These are phyloP conservation scores for Chalciporus sp. DNA, from an alignment of 1,284 basidiomycete species.

Conservation along the genomic window DNA sequence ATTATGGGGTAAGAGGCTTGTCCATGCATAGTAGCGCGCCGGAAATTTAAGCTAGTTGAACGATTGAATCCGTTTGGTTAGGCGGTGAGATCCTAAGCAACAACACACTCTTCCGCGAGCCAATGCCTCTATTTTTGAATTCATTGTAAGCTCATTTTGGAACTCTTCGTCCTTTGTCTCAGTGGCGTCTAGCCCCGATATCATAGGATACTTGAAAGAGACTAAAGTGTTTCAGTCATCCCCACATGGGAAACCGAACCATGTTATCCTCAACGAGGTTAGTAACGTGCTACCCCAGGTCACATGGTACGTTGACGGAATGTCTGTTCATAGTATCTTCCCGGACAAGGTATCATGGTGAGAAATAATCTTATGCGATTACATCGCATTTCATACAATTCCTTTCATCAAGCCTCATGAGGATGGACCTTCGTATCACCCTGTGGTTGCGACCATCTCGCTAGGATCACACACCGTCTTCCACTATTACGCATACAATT, in stretches of 20 bases:
- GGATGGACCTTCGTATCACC: slow-evolving; percentile 88
- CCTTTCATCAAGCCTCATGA: slow-evolving; percentile 74
- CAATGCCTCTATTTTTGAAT: slow-evolving; percentile 66
- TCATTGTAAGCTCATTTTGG: slow-evolving; percentile 47
- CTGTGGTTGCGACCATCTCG: slow-evolving; percentile 88
- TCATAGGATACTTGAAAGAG: slow-evolving; percentile 67
- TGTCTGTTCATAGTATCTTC: slow-evolving; percentile 61
- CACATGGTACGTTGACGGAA: slow-evolving; percentile 11
- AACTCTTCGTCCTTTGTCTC: slow-evolving; percentile 5
- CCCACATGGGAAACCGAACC: slow-evolving; percentile 74
- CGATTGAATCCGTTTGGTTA: slow-evolving; percentile 30
- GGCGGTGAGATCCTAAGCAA: slow-evolving; percentile 70
- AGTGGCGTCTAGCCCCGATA: slow-evolving; percentile 60
- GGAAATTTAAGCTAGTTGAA: neutral
- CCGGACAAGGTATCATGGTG: slow-evolving; percentile 93
- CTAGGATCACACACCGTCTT: slow-evolving; percentile 84
- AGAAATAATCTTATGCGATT: slow-evolving; percentile 22
- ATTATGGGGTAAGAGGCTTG: slow-evolving; percentile 63
- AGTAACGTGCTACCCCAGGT: slow-evolving; percentile 16
- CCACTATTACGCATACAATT: slow-evolving; percentile 76
- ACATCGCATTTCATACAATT: slow-evolving; percentile 2
- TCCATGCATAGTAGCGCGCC: neutral
- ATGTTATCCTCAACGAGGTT: slow-evolving; percentile 86
- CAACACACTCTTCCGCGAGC: slow-evolving; percentile 60
- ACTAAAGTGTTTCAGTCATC: slow-evolving; percentile 65